A percentile compares a stretch with the other conserved stretches of the same genome.
Evolutionary conservation across 129 eudicot genomes (phyloP).

Genomic region (Silybum marianum): DNA sequence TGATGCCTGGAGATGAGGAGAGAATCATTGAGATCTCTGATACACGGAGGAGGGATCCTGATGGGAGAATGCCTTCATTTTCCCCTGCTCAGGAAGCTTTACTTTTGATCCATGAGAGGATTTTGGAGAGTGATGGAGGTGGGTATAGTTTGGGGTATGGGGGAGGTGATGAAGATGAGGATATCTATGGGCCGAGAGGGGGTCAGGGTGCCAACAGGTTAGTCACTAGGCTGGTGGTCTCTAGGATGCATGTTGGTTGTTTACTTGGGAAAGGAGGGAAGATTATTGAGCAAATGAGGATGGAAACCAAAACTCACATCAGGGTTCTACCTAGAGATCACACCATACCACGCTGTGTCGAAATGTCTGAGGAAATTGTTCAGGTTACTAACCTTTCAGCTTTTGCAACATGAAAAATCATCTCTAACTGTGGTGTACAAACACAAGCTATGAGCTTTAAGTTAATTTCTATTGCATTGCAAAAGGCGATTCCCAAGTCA

Average conservation of each 20-base stretch:
- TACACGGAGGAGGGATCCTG: constrained; percentile 88
- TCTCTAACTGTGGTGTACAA: constrained; percentile 1
- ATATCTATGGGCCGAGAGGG: constrained; percentile 48
- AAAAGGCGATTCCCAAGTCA: background rate
- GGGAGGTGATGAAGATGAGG: constrained; percentile 50
- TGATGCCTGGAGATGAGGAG: constrained; percentile 89
- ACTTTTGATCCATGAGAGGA: constrained; percentile 90
- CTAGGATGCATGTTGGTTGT: constrained; percentile 92
- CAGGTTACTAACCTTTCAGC: constrained; percentile 54
- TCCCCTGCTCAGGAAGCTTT: constrained; percentile 98
- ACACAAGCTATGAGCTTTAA: background rate
- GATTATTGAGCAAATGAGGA: constrained; percentile 98
- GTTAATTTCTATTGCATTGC: background rate
- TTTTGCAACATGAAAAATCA: background rate
- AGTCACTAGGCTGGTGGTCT: constrained; percentile 87
- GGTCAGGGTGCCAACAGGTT: constrained; percentile 48
- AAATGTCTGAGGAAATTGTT: constrained; percentile 94
- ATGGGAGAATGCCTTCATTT: constrained; percentile 87
- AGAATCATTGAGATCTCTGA: constrained; percentile 96
- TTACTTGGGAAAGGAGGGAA: constrained; percentile 98
- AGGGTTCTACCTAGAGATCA: constrained; percentile 96
- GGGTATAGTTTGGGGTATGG: constrained; percentile 45
- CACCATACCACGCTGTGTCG: constrained; percentile 81
- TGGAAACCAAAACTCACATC: constrained; percentile 93
- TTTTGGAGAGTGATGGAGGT: constrained; percentile 82